Evolutionary conservation across 441 rosid species (phyloP).

Genomic region (Mallotus japonicus): DNA sequence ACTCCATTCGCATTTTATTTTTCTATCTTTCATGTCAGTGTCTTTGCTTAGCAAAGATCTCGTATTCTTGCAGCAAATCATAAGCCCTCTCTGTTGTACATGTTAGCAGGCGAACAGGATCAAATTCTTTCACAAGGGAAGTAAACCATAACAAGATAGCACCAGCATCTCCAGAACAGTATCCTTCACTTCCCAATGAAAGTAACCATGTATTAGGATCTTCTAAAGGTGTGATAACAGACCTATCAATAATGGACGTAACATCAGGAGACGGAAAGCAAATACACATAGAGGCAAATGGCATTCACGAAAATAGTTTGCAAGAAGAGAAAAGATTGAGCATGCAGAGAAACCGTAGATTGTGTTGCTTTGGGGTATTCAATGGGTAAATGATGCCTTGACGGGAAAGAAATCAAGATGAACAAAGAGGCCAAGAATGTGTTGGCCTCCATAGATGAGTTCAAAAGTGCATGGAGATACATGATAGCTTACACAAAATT

Average conservation of each 20-base stretch:
- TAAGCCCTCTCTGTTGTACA: background rate
- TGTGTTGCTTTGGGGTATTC: conserved; percentile 46
- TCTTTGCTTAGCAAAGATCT: background rate
- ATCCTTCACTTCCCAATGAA: conserved; percentile 25
- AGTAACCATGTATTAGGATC: conserved; percentile 28
- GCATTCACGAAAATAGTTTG: conserved; percentile 22
- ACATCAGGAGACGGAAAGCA: conserved; percentile 22
- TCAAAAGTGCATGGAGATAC: background rate
- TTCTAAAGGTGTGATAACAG: conserved; percentile 26
- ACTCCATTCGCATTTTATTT: background rate
- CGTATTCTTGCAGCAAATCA: background rate
- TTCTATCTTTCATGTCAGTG: background rate
- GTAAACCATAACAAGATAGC: conserved; percentile 57
- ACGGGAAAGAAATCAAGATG: background rate
- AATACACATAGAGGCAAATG: conserved; percentile 17
- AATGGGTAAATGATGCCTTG: background rate
- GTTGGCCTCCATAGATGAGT: background rate
- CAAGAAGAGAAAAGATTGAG: conserved; percentile 26
- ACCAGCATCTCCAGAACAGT: conserved; percentile 51
- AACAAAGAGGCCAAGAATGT: background rate
- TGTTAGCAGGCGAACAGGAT: conserved; percentile 46
- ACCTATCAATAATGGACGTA: conserved; percentile 24
- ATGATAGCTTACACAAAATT: background rate
- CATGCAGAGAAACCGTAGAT: conserved; percentile 26
- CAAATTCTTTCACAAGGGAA: conserved; percentile 50